Evolutionary conservation across 169 alveolate genomes (phyloP), one percentile per base, ranked within the genome.

Genomic region (Cryptosporidium ubiquitum): DNA sequence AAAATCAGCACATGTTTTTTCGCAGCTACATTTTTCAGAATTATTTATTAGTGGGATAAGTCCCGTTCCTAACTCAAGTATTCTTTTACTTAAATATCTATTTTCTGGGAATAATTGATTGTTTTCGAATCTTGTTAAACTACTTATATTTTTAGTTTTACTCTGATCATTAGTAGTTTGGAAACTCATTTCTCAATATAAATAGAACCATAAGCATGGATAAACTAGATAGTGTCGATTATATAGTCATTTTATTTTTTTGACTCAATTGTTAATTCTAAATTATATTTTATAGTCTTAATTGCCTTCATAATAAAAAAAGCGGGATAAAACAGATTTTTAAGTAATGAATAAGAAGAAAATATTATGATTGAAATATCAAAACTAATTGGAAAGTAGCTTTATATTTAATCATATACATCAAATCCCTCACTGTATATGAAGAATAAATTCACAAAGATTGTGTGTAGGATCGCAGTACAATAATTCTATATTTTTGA

Each of bases 61-160:
- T 37, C 89, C 89, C 37, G 79, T 58, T 61, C 89, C 89, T 26
- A 79, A 40, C 33, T 79, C 68, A 40, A 40, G 49, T 79, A 79
- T 61, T 39, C 89, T 79, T 33, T 61, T 60, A 58, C 89, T 79
- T 49, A 79, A 61, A 31, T 60, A 29, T 37, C 18, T 40, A 44
- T 42, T 35, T 6, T 39, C 68, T 6, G 66, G 18, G 3, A 12
- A 35, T 23, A 20, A 55, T 55, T 12, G 14, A 20, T 55, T 26
- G 35, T 23, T 55, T 55, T 10, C 66, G 18, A 55, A n/a, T n/a
- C 16, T 23, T 16, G 66, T 14, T 2, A 55, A 47, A 12, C 55
- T 47, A 47, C 23, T 23, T 20, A 55, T 55, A 55, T 23, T 12
- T 20, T 55, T 9, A 55, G 14, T 26, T n/a, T 55, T 20, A 55